Evolutionary conservation across 2,329 filamentous ascomycete species (phyloP).

Genomic region (Hypoxylon sp.): DNA sequence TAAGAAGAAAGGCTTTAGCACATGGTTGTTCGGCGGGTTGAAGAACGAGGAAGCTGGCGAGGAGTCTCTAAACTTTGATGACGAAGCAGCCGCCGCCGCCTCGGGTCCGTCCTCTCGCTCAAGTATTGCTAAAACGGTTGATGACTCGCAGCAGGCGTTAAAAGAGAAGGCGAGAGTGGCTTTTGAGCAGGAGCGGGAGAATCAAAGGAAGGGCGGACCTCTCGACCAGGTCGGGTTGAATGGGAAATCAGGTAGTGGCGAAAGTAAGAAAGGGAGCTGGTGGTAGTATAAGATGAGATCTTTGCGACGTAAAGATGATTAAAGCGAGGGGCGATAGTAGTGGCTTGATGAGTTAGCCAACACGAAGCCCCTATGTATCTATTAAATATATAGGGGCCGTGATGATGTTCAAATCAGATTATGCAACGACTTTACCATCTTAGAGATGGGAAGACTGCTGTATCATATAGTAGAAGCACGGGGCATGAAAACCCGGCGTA

Average conservation of each 20-base stretch:
- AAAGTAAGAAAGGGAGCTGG: conserved; percentile 65
- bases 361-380: background rate
- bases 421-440: conserved; percentile 15
- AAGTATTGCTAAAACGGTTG: conserved; percentile 47
- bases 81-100: conserved; percentile 53
- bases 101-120: conserved; percentile 48
- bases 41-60: conserved; percentile 55
- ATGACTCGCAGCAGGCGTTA: conserved; percentile 54
- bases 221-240: conserved; percentile 66
- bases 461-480: conserved; percentile 63
- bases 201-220: conserved; percentile 66
- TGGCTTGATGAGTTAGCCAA: conserved; percentile 4
- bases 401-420: conserved; percentile 18
- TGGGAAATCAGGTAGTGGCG: conserved; percentile 46
- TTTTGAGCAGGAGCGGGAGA: conserved; percentile 66
- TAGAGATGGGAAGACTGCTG: conserved; percentile 48
- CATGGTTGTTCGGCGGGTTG: conserved; percentile 59
- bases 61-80: conserved; percentile 48
- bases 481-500: conserved; percentile 63
- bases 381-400: background rate
- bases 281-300: conserved; percentile 54
- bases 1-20: conserved; percentile 49
- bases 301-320: conserved; percentile 4
- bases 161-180: conserved; percentile 61
- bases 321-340: conserved; percentile 4